These are phyloP conservation scores for Sarocladium brachiariae DNA, from an alignment of 2,329 filamentous ascomycete genomes.

Conservation along the genomic window DNA sequence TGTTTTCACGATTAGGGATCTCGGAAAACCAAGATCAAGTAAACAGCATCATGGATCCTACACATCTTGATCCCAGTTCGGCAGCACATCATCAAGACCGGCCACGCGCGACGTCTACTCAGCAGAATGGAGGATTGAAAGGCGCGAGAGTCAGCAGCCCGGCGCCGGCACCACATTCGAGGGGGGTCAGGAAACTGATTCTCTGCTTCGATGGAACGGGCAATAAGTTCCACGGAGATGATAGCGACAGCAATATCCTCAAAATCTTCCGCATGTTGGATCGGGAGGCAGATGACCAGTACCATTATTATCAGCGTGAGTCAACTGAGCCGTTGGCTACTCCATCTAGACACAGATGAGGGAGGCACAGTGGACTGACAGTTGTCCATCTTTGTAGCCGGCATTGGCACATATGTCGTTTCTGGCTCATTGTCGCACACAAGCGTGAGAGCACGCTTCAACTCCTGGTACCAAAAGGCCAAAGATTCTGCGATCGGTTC, in stretches of 20 bases:
- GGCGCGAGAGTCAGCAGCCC: slow-evolving; percentile 1
- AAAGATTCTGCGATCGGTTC: slow-evolving; percentile 76
- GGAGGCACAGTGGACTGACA: too few species aligned
- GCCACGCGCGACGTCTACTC: background rate
- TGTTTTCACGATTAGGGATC: too few species aligned
- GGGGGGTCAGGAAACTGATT: slow-evolving; percentile 40
- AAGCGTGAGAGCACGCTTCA: slow-evolving; percentile 46
- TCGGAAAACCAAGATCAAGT: too few species aligned
- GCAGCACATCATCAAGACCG: background rate
- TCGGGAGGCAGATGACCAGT: slow-evolving; percentile 54
- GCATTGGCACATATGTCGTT: slow-evolving; percentile 67
- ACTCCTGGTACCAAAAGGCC: slow-evolving; percentile 63
- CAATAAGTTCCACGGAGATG: slow-evolving; percentile 57
- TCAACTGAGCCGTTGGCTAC: slow-evolving; percentile 1
- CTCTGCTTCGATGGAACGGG: slow-evolving; percentile 59
- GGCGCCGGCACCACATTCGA: slow-evolving; percentile 6
- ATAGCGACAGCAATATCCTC: slow-evolving; percentile 58
- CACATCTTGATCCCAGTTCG: slow-evolving; percentile 6
- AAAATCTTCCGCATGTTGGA: slow-evolving; percentile 68
- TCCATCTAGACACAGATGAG: too few species aligned
- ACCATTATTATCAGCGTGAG: slow-evolving; percentile 57
- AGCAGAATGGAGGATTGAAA: background rate
- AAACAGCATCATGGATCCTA: background rate
- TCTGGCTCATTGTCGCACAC: slow-evolving; percentile 53
- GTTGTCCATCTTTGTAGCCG: slow-evolving; percentile 38